Conservation (phyloP, 305 asterid species). For the Fraxinus xanthoxyloides region DNA sequence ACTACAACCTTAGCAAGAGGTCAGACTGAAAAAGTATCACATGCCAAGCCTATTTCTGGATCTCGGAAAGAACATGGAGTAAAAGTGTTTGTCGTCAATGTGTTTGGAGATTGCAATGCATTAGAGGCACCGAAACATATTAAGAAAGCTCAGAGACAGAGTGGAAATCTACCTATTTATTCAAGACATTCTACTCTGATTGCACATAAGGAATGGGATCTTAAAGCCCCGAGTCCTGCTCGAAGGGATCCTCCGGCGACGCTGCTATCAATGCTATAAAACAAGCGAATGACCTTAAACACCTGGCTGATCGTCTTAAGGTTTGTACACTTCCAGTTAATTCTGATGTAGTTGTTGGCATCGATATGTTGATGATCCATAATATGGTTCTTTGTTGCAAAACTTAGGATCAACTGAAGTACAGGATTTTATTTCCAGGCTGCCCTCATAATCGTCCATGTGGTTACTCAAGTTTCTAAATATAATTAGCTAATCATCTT, state of each 20-base stretch:
- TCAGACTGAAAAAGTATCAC: slow-evolving; percentile 47
- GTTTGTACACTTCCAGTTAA: neutral
- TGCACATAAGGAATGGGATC: neutral
- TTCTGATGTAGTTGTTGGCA: neutral
- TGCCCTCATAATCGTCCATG: neutral
- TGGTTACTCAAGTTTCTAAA: no score
- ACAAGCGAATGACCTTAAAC: neutral
- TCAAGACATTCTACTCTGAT: slow-evolving; percentile 30
- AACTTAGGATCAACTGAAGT: neutral
- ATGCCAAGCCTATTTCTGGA: slow-evolving; percentile 35
- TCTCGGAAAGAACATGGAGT: neutral
- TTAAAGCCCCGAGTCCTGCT: neutral
- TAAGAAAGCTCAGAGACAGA: slow-evolving; percentile 39
- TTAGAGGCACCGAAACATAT: slow-evolving; percentile 31
- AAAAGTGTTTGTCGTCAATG: neutral
- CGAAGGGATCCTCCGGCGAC: neutral
- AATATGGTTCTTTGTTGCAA: neutral
- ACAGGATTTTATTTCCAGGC: neutral
- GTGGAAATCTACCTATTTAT: slow-evolving; percentile 19
- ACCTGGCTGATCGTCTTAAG: neutral
- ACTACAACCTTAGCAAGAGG: slow-evolving; percentile 65
- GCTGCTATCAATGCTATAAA: neutral
- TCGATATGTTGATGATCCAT: neutral
- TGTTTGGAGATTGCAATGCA: slow-evolving; percentile 39
- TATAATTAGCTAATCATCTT: no score